Evolutionary conservation across 768 basidiomycete species (phyloP), one percentile per base, ranked within the genome.

Genomic region (Strobilomyces dryophilus): DNA sequence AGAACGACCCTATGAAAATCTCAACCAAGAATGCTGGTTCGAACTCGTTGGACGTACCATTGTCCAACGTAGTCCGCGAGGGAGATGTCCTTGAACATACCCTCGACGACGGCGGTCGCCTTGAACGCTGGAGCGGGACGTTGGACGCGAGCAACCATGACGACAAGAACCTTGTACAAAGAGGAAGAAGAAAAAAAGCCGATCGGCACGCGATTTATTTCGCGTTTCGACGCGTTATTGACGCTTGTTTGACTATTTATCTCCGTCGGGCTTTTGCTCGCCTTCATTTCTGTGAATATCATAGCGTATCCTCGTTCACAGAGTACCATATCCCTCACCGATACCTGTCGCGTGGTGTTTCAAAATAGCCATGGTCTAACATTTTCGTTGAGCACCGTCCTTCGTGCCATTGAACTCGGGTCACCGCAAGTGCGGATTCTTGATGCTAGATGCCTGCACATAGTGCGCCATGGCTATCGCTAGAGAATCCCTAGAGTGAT

Each of bases 51-150:
- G 29, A 46, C 44, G 18, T 58, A 92, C 92, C 92, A 95, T 85
- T 91, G 80, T 32, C 92, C 92, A 29, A 80, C 72, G 71, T 77
- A 92, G 58, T 87, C 81, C 1, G 78, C 70, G 46, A 93, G 72
- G n/a, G 87, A 83, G 51, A 92, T 69, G 26, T 93, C 83, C 63
- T 84, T 78, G 74, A 97, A 94, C 55, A 79, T 67, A 49, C 90
- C 87, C 43, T 89, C 84, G 56, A 83, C 74, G 61, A 95, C 87
- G 57, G 85, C 83, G 36, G 84, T 77, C 46, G 84, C 83, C 53
- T 74, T 82, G 76, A 92, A 92, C n/a, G 74, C 65, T 48, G 93
- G 93, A 45, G 93, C 92, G 48, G 91, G 87, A 60, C 83, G 86
- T 76, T 94, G 92, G 62, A 95, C 79, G 45, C 80, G 74, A 56